Evolutionary conservation across 1,139 yeast genomes (phyloP).

Genomic region (Suhomyces terraborum): DNA sequence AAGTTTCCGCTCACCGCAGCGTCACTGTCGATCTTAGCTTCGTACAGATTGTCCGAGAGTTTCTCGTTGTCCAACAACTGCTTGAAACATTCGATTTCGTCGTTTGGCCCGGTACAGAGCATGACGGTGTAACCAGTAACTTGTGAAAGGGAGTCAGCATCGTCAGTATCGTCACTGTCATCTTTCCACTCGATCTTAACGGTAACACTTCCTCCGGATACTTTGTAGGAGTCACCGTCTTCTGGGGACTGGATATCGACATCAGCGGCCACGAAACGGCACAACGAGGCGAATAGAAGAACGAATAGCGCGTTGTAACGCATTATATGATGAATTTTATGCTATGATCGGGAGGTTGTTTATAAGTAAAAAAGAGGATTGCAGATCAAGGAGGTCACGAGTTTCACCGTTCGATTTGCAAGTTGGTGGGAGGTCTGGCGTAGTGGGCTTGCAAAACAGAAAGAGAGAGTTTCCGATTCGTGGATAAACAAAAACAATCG

Average conservation of each 20-base stretch:
- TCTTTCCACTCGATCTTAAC: constrained; percentile 59
- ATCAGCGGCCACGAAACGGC: constrained; percentile 46
- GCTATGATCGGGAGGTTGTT: constrained; percentile 1
- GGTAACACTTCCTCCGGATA: constrained; percentile 47
- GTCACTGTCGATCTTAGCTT: constrained; percentile 44
- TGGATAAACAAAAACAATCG: neutral
- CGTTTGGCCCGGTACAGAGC: constrained; percentile 69
- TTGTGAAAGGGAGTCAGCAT: constrained; percentile 37
- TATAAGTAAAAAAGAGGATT: neutral
- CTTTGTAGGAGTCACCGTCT: constrained; percentile 51
- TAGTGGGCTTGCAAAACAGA: neutral
- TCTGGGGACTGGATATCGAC: constrained; percentile 57
- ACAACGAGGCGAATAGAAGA: constrained; percentile 9
- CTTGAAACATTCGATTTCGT: constrained; percentile 44
- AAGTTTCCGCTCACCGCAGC: constrained; percentile 63
- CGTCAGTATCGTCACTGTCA: constrained; percentile 56
- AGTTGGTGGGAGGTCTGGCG: neutral
- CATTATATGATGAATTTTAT: constrained; percentile 1
- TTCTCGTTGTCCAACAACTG: constrained; percentile 27
- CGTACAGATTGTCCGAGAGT: constrained; percentile 32
- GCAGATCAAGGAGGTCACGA: neutral
- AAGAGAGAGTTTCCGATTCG: neutral
- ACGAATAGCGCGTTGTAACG: constrained; percentile 5
- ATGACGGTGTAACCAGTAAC: constrained; percentile 52
- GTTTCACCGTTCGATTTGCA: neutral